Evolutionary conservation across 179 eudicot genomes (phyloP), one percentile per base, ranked within the genome.

Genomic region (Heliamphora pulchella): DNA sequence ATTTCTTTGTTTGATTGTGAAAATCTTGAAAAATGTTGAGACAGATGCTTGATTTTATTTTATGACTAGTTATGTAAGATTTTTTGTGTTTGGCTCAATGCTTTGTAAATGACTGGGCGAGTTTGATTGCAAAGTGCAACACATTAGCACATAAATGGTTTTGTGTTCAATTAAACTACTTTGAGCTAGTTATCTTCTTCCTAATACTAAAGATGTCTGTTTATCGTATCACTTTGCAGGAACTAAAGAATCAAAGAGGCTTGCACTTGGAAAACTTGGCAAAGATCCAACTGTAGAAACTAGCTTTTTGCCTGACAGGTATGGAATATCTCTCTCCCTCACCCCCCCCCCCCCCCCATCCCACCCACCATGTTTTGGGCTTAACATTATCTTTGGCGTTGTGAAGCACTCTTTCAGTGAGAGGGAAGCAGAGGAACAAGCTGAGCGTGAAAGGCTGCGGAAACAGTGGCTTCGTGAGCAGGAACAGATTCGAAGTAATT

Each of bases 241-340:
- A n/a, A n/a, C n/a, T 80, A 80, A 81, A 74, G 92, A 88, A 68
- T 57, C 82, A 70, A 89, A 71, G 51, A 88, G 71, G 83, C 78
- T 80, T 71, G 88, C 83, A 68, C 86, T 80, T 69, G 91, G 90
- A 73, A 90, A 94, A 81, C 85, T 90, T 61, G 97, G 97, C 72
- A 95, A 95, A 89, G 98, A 95, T 84, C 98, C 98, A 41, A 91
- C 97, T 3, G 98, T 95, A 58, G 97, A 95, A 82, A 95, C 98
- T 76, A 91, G 98, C 83, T 95, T 95, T 85, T 85, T 95, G 86
- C 98, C 98, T 22, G 98, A 95, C 86, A 95, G 98, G 98, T 95
- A 46, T 79, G 78, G 43, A 62, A 11, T 81, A 82, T 86, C 83
- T 85, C 47, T 71, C 43, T 70, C 80, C 82, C 75, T 80, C 66